phyloP scores from a whole-genome alignment of 2,329 filamentous ascomycete species.

The Ilyonectria destructans region DNA sequence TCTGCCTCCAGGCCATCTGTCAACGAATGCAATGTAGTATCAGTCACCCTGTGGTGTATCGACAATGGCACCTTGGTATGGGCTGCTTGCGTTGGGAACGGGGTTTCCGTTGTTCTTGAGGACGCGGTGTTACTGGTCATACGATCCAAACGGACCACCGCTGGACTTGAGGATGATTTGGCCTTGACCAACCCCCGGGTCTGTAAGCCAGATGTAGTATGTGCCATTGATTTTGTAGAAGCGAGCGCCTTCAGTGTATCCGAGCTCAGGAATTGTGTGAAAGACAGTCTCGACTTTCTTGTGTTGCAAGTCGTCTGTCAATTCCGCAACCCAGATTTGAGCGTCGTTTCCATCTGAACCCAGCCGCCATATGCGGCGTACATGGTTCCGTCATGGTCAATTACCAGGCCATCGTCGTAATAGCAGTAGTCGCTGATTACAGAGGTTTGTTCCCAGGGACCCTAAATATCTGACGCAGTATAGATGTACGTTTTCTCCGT shows the following conservation, averaged over 20 bases:
- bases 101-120: constrained; percentile 59
- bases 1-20: constrained; percentile 70
- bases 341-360: too few relatives aligned
- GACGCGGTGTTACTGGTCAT: constrained; percentile 57
- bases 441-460: too few relatives aligned
- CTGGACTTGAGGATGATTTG: constrained; percentile 65
- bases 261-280: neutral
- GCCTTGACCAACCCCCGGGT: constrained; percentile 55
- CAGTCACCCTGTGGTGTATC: constrained; percentile 67
- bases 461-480: too few relatives aligned
- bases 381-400: too few relatives aligned
- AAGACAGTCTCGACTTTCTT: neutral
- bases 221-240: constrained; percentile 70
- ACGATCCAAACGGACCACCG: constrained; percentile 65
- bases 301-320: neutral
- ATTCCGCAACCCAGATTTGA: too few relatives aligned
- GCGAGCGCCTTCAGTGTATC: constrained; percentile 64
- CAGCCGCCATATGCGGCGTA: too few relatives aligned
- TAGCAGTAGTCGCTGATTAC: too few relatives aligned
- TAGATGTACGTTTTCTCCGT: too few relatives aligned
- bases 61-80: constrained; percentile 71
- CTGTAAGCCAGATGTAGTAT: constrained; percentile 69
- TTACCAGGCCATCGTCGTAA: too few relatives aligned
- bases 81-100: constrained; percentile 59
- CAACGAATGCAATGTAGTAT: constrained; percentile 72